Base-by-base conservation (phyloP, 768 basidiomycete genomes). In the Filobasidium wieringae region DNA sequence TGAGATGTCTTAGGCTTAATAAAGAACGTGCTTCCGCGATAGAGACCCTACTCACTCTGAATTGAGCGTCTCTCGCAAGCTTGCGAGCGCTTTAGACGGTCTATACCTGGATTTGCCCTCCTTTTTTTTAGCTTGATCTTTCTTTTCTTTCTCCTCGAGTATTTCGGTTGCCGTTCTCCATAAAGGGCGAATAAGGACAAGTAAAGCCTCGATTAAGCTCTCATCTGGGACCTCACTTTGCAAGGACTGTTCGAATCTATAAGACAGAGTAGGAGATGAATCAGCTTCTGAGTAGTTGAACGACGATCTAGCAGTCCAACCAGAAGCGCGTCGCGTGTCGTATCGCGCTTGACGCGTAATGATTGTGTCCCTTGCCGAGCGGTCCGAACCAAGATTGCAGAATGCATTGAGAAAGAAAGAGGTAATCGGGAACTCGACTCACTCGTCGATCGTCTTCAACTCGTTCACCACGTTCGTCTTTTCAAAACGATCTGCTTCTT, bases 361-460 rank as follows among this genome's bases (percentile, higher is more conserved):
- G 37, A 40, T 17, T 40, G 37, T 22, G 11, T 40, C 15, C 17
- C 15, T 40, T 40, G 37, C 3, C 17, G 37, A 40, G 17, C 17
- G 22, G 15, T 22, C 37, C 37, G 17, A 11, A 22, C 22, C 43
- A 47, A 17, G 22, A 14, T 22, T 14, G 43, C 17, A 17, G 17
- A 22, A n/a, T n/a, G n/a, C n/a, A n/a, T n/a, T n/a, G n/a, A n/a
- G n/a, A n/a, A n/a, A n/a, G n/a, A n/a, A n/a, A n/a, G n/a, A n/a
- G n/a, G n/a, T n/a, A n/a, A n/a, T n/a, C n/a, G n/a, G n/a, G n/a
- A n/a, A n/a, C n/a, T n/a, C n/a, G 11, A 61, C 60, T 61, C 51
- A 61, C 60, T 61, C 60, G 22, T 61, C 60, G 40, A 61, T 37
- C 14, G 55, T 55, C n/a, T 36, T 57, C 15, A 61, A 26, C 24